These are phyloP conservation scores for Nectriaceae sp. DNA, from an alignment of 2,329 filamentous ascomycete genomes.

Conservation along the genomic window DNA sequence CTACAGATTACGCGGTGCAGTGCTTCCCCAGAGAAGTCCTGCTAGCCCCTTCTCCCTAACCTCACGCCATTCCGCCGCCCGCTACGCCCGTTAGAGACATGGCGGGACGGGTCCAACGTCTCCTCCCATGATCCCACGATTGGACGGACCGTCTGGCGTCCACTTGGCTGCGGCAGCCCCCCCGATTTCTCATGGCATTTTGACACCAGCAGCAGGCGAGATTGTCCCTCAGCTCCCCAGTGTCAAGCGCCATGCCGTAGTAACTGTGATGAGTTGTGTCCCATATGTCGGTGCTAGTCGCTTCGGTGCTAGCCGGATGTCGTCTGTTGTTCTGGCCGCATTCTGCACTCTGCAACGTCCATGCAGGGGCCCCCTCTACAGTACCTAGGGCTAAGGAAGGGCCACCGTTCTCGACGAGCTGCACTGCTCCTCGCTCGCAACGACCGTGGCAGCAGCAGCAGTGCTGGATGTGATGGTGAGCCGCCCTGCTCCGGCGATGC, in stretches of 20 bases:
- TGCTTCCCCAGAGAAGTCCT: background rate
- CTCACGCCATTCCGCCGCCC: slow-evolving; percentile 32
- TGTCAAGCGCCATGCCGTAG: no score
- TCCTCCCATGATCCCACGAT: slow-evolving; percentile 28
- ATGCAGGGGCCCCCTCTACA: background rate
- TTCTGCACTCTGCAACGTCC: background rate
- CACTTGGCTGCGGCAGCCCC: slow-evolving; percentile 19
- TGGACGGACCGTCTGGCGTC: slow-evolving; percentile 17
- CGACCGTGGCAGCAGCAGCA: no score
- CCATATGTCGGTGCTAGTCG: background rate
- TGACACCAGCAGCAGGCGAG: background rate
- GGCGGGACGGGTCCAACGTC: background rate
- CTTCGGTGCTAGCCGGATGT: background rate
- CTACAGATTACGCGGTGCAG: background rate
- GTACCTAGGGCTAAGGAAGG: background rate
- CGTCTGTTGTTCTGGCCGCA: background rate
- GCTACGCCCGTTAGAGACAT: slow-evolving; percentile 27
- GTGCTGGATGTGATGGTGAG: slow-evolving; percentile 8
- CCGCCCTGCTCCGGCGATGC: slow-evolving; percentile 22
- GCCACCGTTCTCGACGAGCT: background rate
- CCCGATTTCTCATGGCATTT: slow-evolving; percentile 18
- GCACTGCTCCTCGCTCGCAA: no score
- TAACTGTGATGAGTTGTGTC: no score
- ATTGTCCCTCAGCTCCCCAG: background rate
- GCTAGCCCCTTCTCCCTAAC: slow-evolving; percentile 10